Conservation (phyloP, 257 asterid genomes). For the Primulina huaijiensis region DNA sequence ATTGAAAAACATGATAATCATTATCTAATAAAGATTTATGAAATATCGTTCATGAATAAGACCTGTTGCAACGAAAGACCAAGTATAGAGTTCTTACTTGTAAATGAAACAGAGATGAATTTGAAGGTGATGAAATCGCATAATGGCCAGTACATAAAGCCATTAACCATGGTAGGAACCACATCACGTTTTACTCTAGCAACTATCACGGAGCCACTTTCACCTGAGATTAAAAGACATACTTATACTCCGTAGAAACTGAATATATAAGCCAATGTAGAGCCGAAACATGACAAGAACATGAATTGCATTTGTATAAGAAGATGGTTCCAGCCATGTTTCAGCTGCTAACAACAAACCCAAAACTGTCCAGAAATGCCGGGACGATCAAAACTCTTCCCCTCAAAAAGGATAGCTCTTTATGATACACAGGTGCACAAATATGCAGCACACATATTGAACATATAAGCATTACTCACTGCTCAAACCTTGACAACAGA, state of each 20-base stretch:
- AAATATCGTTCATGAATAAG: background rate
- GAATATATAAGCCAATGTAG: background rate
- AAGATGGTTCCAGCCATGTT: background rate
- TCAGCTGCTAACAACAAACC: background rate
- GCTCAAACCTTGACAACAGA: background rate
- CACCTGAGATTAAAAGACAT: conserved; percentile 50
- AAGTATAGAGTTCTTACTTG: conserved; percentile 42
- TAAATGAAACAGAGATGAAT: conserved; percentile 76
- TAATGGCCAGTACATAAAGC: conserved; percentile 79
- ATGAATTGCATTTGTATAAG: background rate
- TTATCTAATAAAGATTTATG: background rate
- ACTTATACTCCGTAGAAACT: conserved; percentile 1
- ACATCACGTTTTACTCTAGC: conserved; percentile 81
- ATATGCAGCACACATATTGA: background rate
- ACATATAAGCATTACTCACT: background rate
- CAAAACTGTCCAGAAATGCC: background rate
- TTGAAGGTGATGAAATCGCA: conserved; percentile 86
- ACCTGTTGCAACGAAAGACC: background rate
- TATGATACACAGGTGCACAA: background rate
- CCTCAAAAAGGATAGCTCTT: background rate
- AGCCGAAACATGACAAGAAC: background rate
- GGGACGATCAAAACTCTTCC: background rate
- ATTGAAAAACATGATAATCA: conserved; percentile 18
- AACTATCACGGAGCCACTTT: conserved; percentile 61
- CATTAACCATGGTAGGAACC: conserved; percentile 60